Base-by-base conservation (phyloP, 345 rosid species). In the Salix arbutifolia region DNA sequence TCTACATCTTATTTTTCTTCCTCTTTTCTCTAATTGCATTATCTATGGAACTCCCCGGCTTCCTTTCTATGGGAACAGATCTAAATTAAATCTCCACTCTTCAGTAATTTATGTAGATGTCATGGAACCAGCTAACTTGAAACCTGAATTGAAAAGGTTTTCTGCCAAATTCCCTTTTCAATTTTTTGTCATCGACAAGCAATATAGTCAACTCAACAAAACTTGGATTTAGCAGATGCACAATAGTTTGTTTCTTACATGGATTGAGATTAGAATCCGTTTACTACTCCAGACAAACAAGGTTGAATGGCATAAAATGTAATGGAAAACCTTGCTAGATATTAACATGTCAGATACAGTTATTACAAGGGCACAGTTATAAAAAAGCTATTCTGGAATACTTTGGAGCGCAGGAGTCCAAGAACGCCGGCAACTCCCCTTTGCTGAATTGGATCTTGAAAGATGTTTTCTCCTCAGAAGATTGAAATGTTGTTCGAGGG, bases 381-480 rank as follows among this genome's bases (percentile, higher is more conserved):
- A 58, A 3, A n/a, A 77, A 23, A 75, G 21, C 78, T 85, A 84
- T 53, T 85, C 88, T 5, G 90, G 88, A 13, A 85, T 87, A 82
- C 84, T 81, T 19, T 85, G 81, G 23, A 87, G 86, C 17, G 44
- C 78, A 56, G 88, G 86, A 65, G 68, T 76, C 88, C 88, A 85
- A 5, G 69, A 81, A 56, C 74, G 53, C 48, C n/a, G 69, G 16
- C 73, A 6, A 33, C 42, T 73, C 70, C 72, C 82, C 70, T 71
- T 82, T 14, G 31, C 44, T 18, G 72, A 56, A 46, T 65, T 75
- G 18, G 38, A 71, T 52, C 65, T 71, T 14, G 16, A 52, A 23
- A 53, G 64, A 23, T 75, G 75, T 38, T 80, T 80, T 30, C 72
- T 74, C 19, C 67, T 4, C 31, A 69, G 52, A 69, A 79, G 66